Evolutionary conservation across 73 alveolate genomes (phyloP).

Genomic region (Paramecium octaurelia): DNA sequence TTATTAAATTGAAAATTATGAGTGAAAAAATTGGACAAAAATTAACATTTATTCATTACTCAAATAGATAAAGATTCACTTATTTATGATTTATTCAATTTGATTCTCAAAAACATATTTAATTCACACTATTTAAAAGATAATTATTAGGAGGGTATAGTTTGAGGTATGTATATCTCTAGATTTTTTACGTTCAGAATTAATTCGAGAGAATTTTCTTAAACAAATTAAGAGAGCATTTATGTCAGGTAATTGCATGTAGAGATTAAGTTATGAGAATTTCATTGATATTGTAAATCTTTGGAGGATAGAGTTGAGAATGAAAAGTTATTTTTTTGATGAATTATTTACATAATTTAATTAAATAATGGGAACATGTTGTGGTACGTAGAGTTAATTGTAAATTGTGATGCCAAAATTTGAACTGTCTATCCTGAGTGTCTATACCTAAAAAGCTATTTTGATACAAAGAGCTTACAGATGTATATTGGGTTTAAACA

Average conservation of each 20-base stretch:
- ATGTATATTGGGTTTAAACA: not conserved
- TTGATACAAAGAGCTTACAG: not conserved
- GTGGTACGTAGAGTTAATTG: not conserved
- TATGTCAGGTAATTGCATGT: no score
- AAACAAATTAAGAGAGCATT: no score
- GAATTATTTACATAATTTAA: not conserved
- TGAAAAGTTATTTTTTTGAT: not conserved
- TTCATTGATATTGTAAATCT: not conserved
- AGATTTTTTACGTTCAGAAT: not conserved
- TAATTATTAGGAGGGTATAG: no score
- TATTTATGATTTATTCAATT: no score
- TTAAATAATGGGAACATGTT: conserved; percentile 17
- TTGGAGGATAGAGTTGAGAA: not conserved
- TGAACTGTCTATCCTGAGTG: not conserved
- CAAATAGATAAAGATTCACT: not conserved
- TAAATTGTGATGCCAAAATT: not conserved
- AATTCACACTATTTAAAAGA: not conserved
- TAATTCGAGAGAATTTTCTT: not conserved
- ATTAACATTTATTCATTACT: not conserved
- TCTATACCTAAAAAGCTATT: not conserved
- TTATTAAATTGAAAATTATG: not conserved
- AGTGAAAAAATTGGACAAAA: not conserved
- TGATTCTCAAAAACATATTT: not conserved
- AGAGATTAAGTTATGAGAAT: not conserved
- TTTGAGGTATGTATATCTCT: not conserved